A percentile compares a stretch with the other conserved stretches of the same genome.
Evolutionary conservation across 1,284 basidiomycete genomes (phyloP).

Genomic region (Porodaedalea pini): DNA sequence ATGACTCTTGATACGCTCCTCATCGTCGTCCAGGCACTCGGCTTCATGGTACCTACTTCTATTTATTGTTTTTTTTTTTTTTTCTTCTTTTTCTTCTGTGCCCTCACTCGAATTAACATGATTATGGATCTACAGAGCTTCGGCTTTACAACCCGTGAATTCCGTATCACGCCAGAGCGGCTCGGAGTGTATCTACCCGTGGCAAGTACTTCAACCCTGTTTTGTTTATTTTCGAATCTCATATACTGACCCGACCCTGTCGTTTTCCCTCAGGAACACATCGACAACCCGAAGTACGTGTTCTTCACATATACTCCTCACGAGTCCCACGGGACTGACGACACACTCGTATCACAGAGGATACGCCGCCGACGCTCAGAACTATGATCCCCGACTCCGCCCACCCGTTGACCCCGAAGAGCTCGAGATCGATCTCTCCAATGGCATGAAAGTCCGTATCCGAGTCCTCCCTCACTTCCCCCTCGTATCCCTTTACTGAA

Average conservation of each 20-base stretch:
- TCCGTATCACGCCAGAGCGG: constrained; percentile 53
- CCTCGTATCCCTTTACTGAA: background rate
- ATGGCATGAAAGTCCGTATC: constrained; percentile 50
- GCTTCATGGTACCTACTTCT: constrained; percentile 34
- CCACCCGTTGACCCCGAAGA: constrained; percentile 48
- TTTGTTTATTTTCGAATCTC: background rate
- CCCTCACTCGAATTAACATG: background rate
- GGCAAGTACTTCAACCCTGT: constrained; percentile 29
- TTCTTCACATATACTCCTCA: background rate
- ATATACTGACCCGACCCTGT: too few relatives aligned
- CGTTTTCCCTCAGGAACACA: constrained; percentile 42
- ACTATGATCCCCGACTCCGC: constrained; percentile 41
- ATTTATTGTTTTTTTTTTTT: too few relatives aligned
- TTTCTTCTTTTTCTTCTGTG: background rate
- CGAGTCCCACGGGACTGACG: background rate
- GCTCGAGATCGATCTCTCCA: constrained; percentile 50
- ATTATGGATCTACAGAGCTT: constrained; percentile 19
- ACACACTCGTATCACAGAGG: constrained; percentile 24
- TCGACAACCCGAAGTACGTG: constrained; percentile 36
- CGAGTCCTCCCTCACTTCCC: background rate
- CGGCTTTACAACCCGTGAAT: constrained; percentile 44
- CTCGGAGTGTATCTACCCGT: constrained; percentile 51
- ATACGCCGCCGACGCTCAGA: constrained; percentile 43
- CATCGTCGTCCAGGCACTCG: constrained; percentile 46
- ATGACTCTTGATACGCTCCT: constrained; percentile 41